phyloP scores from a whole-genome alignment of 257 asterid species.

The Solanum ahanhuiri region DNA sequence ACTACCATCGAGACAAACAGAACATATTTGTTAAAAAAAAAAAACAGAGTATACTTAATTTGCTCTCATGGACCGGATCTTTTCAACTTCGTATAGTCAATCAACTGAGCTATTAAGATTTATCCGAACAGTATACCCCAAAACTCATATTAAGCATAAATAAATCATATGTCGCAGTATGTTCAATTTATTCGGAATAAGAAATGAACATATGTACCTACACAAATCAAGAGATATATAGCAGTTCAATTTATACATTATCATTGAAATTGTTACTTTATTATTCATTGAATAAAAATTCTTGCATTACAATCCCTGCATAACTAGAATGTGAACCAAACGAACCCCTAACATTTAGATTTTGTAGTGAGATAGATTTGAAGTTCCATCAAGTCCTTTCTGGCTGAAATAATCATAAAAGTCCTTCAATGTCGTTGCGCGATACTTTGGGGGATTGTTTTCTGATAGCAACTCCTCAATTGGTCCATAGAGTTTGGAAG shows the following conservation, averaged over 20 bases:
- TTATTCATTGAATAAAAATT: neutral
- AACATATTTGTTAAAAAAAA: no score
- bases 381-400: conserved; percentile 49
- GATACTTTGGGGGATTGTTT: conserved; percentile 43
- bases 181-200: no score
- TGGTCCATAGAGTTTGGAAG: conserved; percentile 36
- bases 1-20: no score
- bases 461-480: conserved; percentile 42
- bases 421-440: conserved; percentile 44
- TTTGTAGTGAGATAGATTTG: conserved; percentile 40
- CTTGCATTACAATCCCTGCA: neutral
- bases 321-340: neutral
- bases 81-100: no score
- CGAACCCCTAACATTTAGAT: conserved; percentile 4
- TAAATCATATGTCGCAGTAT: neutral
- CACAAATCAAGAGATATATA: no score
- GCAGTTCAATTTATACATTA: no score
- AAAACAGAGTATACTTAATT: no score
- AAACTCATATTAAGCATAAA: neutral
- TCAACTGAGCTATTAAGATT: neutral
- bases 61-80: no score
- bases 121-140: neutral
- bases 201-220: no score
- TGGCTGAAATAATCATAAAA: conserved; percentile 9
- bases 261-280: no score